These are phyloP conservation scores for Kitagawia praeruptora DNA, from an alignment of 129 eudicot genomes.

Conservation along the genomic window DNA sequence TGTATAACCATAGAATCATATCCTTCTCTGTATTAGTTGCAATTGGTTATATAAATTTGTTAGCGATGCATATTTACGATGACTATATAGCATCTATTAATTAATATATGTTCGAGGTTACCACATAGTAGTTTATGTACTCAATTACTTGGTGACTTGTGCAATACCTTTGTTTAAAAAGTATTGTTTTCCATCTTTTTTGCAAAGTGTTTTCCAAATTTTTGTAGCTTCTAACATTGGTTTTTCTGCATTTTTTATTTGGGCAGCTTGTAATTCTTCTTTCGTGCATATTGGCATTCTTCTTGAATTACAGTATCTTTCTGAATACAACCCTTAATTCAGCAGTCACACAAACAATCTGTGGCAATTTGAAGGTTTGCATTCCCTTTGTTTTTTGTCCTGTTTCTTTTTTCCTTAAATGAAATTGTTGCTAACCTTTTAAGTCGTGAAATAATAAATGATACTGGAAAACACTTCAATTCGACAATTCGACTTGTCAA, in stretches of 20 bases:
- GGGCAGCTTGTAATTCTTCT: conserved; percentile 66
- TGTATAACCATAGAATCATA: background rate
- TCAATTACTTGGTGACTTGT: background rate
- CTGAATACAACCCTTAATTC: conserved; percentile 96
- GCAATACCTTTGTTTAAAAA: background rate
- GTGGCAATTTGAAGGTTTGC: conserved; percentile 91
- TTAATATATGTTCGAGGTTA: background rate
- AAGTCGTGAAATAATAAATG: background rate
- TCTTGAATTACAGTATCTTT: conserved; percentile 75
- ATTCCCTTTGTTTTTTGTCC: background rate
- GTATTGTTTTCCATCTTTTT: background rate
- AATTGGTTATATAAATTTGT: background rate
- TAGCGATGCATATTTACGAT: background rate
- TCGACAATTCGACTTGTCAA: background rate
- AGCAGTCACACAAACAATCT: conserved; percentile 95
- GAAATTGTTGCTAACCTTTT: background rate
- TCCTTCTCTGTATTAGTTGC: background rate
- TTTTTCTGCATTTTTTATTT: background rate
- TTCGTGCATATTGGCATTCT: conserved; percentile 83
- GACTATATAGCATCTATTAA: background rate
- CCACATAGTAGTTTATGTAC: background rate
- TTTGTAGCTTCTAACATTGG: background rate
- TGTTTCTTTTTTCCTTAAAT: background rate
- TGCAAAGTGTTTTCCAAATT: background rate
- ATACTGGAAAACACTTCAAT: background rate